Conservation (phyloP, 306 rosid genomes). For the Prunus mongolica region DNA sequence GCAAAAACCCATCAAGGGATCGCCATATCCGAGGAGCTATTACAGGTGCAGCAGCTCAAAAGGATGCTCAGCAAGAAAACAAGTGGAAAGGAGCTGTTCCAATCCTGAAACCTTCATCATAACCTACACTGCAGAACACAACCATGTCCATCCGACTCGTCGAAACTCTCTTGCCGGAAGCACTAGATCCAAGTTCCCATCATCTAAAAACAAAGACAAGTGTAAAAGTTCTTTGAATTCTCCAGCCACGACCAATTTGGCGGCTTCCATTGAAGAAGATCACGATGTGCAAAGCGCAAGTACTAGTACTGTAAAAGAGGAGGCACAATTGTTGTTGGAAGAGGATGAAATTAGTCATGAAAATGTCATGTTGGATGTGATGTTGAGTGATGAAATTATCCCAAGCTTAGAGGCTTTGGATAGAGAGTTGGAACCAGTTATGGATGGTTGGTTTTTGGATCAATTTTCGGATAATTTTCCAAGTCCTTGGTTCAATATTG, state of each 20-base stretch:
- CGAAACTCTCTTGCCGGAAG: conserved; percentile 49
- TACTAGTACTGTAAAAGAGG: conserved; percentile 3
- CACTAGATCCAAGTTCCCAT: conserved; percentile 36
- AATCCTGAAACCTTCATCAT: conserved; percentile 59
- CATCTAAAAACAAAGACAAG: background rate
- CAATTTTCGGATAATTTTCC: conserved; percentile 13
- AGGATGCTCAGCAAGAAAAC: conserved; percentile 84
- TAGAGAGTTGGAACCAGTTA: conserved; percentile 8
- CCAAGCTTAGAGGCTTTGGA: conserved; percentile 36
- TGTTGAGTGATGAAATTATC: conserved; percentile 27
- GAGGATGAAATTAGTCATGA: conserved; percentile 8
- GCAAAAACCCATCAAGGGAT: conserved; percentile 94
- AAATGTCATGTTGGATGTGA: background rate
- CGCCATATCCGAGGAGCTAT: conserved; percentile 90
- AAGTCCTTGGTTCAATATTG: conserved; percentile 19
- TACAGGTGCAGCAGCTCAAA: conserved; percentile 83
- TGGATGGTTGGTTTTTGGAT: conserved; percentile 27
- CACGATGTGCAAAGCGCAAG: conserved; percentile 1
- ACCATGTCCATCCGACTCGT: conserved; percentile 63
- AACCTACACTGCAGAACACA: conserved; percentile 78
- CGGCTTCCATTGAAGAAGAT: background rate
- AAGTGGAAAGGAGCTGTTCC: conserved; percentile 67
- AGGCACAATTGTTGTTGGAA: conserved; percentile 11
- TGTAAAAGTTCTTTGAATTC: background rate
- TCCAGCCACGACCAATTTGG: background rate